A percentile compares a stretch with the other conserved stretches of the same genome.
Evolutionary conservation across 2,329 filamentous ascomycete genomes (phyloP).

Genomic region (Daldinia sp.): DNA sequence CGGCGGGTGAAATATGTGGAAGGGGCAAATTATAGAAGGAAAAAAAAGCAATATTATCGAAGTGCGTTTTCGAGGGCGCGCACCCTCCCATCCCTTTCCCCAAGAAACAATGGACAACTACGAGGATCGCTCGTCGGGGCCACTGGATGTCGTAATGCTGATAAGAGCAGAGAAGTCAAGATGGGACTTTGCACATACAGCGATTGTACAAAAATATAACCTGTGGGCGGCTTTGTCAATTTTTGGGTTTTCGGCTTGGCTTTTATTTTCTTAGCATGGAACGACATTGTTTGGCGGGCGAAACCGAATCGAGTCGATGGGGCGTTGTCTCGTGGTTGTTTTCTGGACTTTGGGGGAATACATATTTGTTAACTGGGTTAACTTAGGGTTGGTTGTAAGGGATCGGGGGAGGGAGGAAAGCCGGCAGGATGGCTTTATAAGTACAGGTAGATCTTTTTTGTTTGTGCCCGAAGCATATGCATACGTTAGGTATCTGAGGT

Average conservation of each 20-base stretch:
- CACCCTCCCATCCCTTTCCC: too few species aligned
- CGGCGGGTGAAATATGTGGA: conserved; percentile 5
- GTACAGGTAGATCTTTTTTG: conserved; percentile 2
- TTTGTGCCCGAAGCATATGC: neutral
- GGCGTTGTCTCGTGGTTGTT: neutral
- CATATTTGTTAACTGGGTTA: too few species aligned
- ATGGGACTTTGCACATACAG: neutral
- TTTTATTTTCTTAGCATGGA: neutral
- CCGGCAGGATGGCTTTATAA: neutral
- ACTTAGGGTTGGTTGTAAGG: too few species aligned
- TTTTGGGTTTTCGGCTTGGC: too few species aligned
- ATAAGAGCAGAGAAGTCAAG: neutral
- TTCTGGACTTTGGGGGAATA: neutral
- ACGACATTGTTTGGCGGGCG: too few species aligned
- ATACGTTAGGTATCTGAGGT: too few species aligned
- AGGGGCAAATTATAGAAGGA: conserved; percentile 21
- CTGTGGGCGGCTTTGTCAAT: neutral
- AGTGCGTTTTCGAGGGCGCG: conserved; percentile 2
- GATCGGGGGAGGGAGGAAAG: too few species aligned
- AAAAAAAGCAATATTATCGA: conserved; percentile 29
- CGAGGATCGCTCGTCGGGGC: neutral
- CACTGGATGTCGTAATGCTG: conserved; percentile 3
- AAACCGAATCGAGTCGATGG: too few species aligned
- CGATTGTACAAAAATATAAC: neutral
- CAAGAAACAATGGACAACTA: neutral